Conservation (phyloP, 163 green algal species). For the Scenedesmus sp. region DNA sequence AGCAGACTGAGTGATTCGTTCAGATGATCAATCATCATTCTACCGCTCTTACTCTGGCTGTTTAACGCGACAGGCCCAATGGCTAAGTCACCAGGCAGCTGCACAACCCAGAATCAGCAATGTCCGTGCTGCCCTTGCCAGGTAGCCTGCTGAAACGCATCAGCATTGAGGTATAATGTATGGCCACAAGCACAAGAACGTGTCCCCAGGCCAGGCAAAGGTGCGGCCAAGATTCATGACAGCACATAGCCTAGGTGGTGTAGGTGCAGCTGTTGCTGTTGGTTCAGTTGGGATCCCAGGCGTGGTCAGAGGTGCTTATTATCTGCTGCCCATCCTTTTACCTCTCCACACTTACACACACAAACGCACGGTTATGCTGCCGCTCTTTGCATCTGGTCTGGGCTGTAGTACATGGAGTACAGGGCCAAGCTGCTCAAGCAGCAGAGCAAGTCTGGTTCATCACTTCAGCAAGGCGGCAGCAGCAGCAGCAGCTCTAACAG, state of each 20-base stretch:
- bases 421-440: slow-evolving; percentile 14
- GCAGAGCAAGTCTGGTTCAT: not conserved
- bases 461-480: not conserved
- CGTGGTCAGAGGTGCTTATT: not conserved
- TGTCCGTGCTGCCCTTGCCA: not conserved
- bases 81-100: not conserved
- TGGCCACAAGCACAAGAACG: not conserved
- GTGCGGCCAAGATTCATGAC: not conserved
- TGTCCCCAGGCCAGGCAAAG: not conserved
- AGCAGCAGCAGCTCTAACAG: not conserved
- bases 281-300: not conserved
- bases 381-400: not conserved
- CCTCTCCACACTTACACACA: not conserved
- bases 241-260: not conserved
- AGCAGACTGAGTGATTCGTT: not conserved
- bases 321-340: not conserved
- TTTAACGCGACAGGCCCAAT: not conserved
- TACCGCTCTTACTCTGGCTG: not conserved
- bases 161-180: not conserved
- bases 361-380: too few relatives aligned
- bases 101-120: not conserved
- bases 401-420: slow-evolving; percentile 21
- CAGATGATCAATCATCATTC: not conserved
- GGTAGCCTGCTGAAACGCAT: not conserved
- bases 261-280: not conserved